Conservation (phyloP, 768 basidiomycete genomes). For the Roridomyces roridus region DNA sequence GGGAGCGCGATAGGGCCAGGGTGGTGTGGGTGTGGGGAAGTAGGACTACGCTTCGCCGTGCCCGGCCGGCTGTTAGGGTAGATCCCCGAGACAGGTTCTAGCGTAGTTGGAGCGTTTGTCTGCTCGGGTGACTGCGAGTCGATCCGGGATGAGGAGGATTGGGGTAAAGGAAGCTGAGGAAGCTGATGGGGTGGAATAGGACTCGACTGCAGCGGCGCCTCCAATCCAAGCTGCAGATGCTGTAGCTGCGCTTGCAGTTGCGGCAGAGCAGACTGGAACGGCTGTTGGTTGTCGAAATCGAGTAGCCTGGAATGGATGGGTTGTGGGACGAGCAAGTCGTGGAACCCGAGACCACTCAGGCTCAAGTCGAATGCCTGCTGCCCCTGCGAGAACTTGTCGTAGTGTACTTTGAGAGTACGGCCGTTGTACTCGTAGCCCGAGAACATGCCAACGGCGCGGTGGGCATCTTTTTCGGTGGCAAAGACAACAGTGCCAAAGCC, state of each 20-base stretch:
- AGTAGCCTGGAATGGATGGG: slow-evolving; percentile 7
- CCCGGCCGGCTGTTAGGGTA: slow-evolving; percentile 11
- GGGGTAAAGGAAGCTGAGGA: slow-evolving; percentile 1
- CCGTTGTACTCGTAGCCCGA: slow-evolving; percentile 93
- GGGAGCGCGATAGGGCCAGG: slow-evolving; percentile 77
- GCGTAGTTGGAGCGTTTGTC: no score
- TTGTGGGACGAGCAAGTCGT: slow-evolving; percentile 1
- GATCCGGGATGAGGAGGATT: background rate
- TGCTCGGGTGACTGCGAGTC: no score
- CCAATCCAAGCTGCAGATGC: slow-evolving; percentile 10
- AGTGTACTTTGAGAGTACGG: slow-evolving; percentile 86
- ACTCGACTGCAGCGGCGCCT: background rate
- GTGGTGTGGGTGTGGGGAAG: slow-evolving; percentile 52
- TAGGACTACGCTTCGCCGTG: slow-evolving; percentile 18
- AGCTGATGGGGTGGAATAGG: background rate
- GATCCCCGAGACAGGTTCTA: slow-evolving; percentile 3
- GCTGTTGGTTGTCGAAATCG: slow-evolving; percentile 40
- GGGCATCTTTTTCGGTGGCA: slow-evolving; percentile 82
- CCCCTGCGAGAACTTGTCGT: slow-evolving; percentile 76
- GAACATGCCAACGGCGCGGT: slow-evolving; percentile 84
- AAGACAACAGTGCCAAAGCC: slow-evolving; percentile 95
- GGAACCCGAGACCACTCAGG: slow-evolving; percentile 14
- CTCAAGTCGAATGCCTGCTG: slow-evolving; percentile 31
- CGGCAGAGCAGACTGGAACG: slow-evolving; percentile 37
- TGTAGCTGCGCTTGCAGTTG: slow-evolving; percentile 14